A percentile compares a stretch with the other conserved stretches of the same genome.
These are phyloP conservation scores for Zygosaccharomyces siamensis DNA, from an alignment of 805 yeast genomes.

Conservation along the genomic window DNA sequence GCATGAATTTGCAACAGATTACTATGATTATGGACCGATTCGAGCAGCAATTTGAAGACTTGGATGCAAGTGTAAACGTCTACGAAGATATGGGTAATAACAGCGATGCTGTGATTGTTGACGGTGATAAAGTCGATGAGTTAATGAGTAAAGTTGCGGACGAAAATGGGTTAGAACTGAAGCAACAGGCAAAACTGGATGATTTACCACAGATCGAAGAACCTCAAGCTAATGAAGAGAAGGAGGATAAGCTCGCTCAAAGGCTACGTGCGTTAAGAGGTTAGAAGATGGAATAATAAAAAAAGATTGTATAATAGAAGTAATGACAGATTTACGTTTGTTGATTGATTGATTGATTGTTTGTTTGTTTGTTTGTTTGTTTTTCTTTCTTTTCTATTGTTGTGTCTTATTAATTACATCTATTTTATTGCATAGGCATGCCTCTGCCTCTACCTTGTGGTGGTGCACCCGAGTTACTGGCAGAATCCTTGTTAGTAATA, in stretches of 20 bases:
- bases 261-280: constrained; percentile 79
- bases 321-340: background rate
- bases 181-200: constrained; percentile 62
- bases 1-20: constrained; percentile 91
- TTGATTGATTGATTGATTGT: no score
- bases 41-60: constrained; percentile 91
- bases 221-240: constrained; percentile 51
- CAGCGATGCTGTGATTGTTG: constrained; percentile 83
- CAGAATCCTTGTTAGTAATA: constrained; percentile 64
- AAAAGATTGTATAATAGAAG: background rate
- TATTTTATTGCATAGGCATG: constrained; percentile 42
- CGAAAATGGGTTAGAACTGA: constrained; percentile 92
- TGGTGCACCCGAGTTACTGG: constrained; percentile 46
- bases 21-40: constrained; percentile 96
- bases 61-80: constrained; percentile 89
- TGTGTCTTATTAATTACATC: constrained; percentile 1
- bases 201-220: constrained; percentile 51
- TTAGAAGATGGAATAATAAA: constrained; percentile 9
- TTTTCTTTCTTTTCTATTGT: background rate
- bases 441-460: constrained; percentile 56
- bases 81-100: constrained; percentile 87
- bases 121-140: constrained; percentile 91
- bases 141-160: constrained; percentile 91
- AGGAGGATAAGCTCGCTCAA: constrained; percentile 84
- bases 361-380: no score